Percentiles rank a stretch among this genome's conserved stretches.
Evolutionary conservation across 192 early-diverging fungal genomes (phyloP).

Genomic region (Coemansia asiatica): DNA sequence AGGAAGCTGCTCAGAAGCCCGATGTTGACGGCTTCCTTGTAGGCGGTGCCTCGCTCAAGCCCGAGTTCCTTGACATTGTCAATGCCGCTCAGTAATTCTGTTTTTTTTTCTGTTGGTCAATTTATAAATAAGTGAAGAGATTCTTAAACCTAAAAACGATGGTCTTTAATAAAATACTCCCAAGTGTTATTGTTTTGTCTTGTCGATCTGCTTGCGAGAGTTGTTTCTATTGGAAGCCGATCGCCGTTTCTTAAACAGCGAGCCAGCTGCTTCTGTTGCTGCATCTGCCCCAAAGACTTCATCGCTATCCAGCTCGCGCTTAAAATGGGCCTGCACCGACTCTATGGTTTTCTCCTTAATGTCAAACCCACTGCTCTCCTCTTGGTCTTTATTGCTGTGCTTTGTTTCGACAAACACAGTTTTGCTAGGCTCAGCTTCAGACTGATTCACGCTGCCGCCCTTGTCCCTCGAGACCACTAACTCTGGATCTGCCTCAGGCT

Average conservation of each 20-base stretch:
- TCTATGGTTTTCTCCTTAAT: constrained; percentile 37
- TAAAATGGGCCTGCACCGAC: background rate
- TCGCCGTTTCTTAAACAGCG: constrained; percentile 47
- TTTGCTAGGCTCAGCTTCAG: background rate
- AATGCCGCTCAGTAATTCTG: constrained; percentile 33
- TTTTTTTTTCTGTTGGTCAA: background rate
- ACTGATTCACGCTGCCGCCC: background rate
- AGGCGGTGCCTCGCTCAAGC: constrained; percentile 96
- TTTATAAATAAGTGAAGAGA: too few relatives aligned
- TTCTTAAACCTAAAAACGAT: too few relatives aligned
- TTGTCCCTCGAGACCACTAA: background rate
- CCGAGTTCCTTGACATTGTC: constrained; percentile 77
- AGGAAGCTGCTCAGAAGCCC: constrained; percentile 73
- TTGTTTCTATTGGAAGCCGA: constrained; percentile 20
- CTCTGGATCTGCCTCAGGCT: background rate
- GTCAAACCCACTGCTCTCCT: constrained; percentile 19
- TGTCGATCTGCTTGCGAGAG: constrained; percentile 32
- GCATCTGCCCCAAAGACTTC: background rate
- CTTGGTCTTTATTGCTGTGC: constrained; percentile 6
- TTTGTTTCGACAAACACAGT: background rate
- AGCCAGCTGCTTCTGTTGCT: background rate
- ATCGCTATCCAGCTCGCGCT: background rate
- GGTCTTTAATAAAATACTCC: too few relatives aligned
- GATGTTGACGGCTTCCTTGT: constrained; percentile 99
- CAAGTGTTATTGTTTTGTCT: background rate